Evolutionary conservation across 768 basidiomycete genomes (phyloP).

Genomic region (Collybia sordida): DNA sequence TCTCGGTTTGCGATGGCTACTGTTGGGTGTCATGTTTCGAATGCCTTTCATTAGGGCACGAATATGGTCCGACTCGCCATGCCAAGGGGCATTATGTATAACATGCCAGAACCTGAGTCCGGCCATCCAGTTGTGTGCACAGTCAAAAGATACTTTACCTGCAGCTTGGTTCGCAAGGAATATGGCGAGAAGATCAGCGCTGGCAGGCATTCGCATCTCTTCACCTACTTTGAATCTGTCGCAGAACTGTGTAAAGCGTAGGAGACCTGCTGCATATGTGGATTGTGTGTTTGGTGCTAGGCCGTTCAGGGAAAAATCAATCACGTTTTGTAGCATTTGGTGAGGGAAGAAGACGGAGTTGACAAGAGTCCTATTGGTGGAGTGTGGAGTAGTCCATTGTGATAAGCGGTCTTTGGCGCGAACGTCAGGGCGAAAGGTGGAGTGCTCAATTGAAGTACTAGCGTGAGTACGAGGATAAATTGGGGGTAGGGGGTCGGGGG

Average conservation of each 20-base stretch:
- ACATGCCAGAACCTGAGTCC: constrained; percentile 37
- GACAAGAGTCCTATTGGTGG: not conserved
- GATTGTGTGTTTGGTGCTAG: not conserved
- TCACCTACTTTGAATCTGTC: constrained; percentile 26
- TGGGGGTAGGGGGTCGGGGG: too few relatives aligned
- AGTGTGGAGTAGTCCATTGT: not conserved
- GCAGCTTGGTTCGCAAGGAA: constrained; percentile 21
- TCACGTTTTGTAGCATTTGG: not conserved
- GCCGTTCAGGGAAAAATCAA: constrained; percentile 3
- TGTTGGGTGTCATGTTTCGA: not conserved
- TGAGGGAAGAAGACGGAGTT: not conserved
- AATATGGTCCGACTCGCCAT: constrained; percentile 25
- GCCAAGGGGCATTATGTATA: constrained; percentile 32
- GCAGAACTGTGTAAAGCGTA: constrained; percentile 35
- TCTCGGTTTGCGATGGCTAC: not conserved
- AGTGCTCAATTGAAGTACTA: not conserved
- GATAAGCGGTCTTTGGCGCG: not conserved
- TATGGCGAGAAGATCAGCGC: constrained; percentile 22
- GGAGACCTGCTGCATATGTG: constrained; percentile 31
- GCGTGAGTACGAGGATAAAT: not conserved
- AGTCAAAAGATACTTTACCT: constrained; percentile 15
- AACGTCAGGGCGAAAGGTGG: not conserved
- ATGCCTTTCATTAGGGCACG: constrained; percentile 12
- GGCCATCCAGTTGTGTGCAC: constrained; percentile 32
- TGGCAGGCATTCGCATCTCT: constrained; percentile 29